phyloP scores from a whole-genome alignment of 2,329 filamentous ascomycete genomes.

The Hypoxylon rubiginosum region DNA sequence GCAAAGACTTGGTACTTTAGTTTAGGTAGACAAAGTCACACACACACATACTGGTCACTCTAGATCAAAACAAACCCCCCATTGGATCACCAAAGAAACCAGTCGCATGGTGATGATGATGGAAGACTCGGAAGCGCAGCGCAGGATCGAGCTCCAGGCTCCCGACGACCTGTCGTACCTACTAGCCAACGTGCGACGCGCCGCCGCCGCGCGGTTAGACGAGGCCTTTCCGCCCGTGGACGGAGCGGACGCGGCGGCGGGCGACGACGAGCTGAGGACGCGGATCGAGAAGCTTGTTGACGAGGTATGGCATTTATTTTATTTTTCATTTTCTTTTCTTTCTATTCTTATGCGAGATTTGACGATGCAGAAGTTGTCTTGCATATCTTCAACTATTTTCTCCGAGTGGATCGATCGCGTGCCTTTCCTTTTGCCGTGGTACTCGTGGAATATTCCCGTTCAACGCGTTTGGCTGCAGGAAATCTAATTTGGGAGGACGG shows the following conservation, averaged over 20 bases:
- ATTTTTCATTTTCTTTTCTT: conserved; percentile 9
- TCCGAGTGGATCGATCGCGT: not conserved
- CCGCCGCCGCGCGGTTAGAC: conserved; percentile 76
- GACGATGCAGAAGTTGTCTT: not conserved
- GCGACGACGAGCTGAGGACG: conserved; percentile 69
- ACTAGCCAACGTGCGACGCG: conserved; percentile 75
- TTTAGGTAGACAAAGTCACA: no score
- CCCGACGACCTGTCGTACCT: conserved; percentile 80
- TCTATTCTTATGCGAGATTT: not conserved
- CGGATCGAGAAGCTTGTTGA: conserved; percentile 72
- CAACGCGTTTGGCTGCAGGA: not conserved
- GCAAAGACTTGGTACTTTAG: no score
- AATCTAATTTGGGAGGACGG: not conserved
- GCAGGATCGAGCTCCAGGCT: conserved; percentile 85
- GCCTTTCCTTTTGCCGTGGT: not conserved
- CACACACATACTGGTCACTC: no score
- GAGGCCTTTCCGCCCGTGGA: conserved; percentile 76
- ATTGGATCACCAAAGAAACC: not conserved
- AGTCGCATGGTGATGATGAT: conserved; percentile 11
- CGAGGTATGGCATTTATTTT: conserved; percentile 58
- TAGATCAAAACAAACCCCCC: no score
- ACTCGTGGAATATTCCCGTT: not conserved
- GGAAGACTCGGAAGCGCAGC: conserved; percentile 57
- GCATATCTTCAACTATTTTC: not conserved
- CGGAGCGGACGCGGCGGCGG: conserved; percentile 49